Percentiles rank a stretch among this genome's conserved stretches.
Evolutionary conservation across 768 basidiomycete species (phyloP).

Genomic region (Suillus variegatus): DNA sequence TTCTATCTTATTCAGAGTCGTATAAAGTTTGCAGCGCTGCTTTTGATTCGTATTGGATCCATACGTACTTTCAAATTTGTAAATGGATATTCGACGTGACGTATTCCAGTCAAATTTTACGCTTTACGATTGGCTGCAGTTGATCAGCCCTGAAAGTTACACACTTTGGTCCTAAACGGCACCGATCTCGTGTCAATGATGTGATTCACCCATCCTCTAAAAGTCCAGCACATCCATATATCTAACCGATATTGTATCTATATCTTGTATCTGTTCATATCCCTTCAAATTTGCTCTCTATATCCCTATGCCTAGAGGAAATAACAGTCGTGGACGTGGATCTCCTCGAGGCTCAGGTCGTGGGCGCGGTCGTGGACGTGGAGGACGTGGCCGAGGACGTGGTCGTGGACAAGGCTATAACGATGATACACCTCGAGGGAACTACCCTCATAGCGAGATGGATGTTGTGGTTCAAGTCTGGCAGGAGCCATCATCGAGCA

Average conservation of each 20-base stretch:
- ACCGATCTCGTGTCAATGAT: not conserved
- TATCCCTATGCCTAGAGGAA: conserved; percentile 22
- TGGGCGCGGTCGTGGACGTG: conserved; percentile 7
- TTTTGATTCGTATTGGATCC: not conserved
- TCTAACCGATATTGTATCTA: conserved; percentile 8
- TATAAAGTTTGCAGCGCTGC: not conserved
- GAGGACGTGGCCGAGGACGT: conserved; percentile 11
- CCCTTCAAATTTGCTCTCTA: not conserved
- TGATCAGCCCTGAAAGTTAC: not conserved
- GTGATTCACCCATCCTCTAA: not conserved
- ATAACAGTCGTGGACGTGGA: conserved; percentile 25
- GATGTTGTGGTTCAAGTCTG: conserved; percentile 29
- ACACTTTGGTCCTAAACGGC: not conserved
- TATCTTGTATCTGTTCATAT: conserved; percentile 9
- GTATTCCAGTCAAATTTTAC: not conserved
- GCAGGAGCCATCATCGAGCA: conserved; percentile 10
- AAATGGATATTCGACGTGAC: not conserved
- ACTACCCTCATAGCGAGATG: conserved; percentile 25
- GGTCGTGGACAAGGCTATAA: not conserved
- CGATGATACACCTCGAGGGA: conserved; percentile 5
- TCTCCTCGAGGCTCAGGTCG: conserved; percentile 22
- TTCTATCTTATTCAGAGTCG: not conserved
- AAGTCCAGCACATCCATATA: not conserved
- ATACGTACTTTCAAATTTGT: not conserved
- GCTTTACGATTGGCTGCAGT: not conserved